Conservation (phyloP, 371 early-diverging fungal genomes). For the Paraphysoderma sedebokerense region DNA sequence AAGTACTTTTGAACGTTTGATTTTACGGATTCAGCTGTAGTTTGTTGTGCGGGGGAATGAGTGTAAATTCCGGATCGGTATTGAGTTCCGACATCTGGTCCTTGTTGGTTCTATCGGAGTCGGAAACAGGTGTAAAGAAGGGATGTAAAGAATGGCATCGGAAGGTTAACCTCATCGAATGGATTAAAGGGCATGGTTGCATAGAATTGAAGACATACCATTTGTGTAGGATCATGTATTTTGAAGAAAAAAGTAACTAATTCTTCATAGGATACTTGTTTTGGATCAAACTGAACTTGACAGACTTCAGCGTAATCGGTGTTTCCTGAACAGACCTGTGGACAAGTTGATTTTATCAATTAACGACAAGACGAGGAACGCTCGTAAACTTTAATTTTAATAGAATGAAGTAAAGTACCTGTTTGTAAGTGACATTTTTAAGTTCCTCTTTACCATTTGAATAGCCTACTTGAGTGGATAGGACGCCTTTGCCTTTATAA, state of each 20-base stretch:
- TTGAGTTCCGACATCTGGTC: conserved; percentile 59
- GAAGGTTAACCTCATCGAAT: conserved; percentile 7
- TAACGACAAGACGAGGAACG: too few relatives aligned
- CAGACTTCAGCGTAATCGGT: conserved; percentile 77
- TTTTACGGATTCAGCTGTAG: conserved; percentile 50
- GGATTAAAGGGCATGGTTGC: too few relatives aligned
- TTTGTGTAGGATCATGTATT: conserved; percentile 60
- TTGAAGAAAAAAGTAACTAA: conserved; percentile 71
- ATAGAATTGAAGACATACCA: conserved; percentile 5
- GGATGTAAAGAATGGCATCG: neutral
- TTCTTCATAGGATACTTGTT: conserved; percentile 36
- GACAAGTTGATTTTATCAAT: too few relatives aligned
- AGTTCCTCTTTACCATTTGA: conserved; percentile 39
- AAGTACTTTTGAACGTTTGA: conserved; percentile 38
- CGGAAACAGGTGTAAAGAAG: neutral
- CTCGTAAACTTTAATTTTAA: too few relatives aligned
- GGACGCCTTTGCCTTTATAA: conserved; percentile 25
- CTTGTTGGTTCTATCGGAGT: conserved; percentile 18
- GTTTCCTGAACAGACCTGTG: conserved; percentile 46
- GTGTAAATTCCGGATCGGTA: conserved; percentile 79
- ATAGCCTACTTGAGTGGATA: conserved; percentile 62
- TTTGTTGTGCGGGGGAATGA: conserved; percentile 48
- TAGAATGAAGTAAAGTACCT: conserved; percentile 23
- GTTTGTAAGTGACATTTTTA: conserved; percentile 33
- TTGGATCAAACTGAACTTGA: conserved; percentile 55